Base-by-base conservation (phyloP, 2,329 filamentous ascomycete species). In the Exophiala phaeomuriformis region DNA sequence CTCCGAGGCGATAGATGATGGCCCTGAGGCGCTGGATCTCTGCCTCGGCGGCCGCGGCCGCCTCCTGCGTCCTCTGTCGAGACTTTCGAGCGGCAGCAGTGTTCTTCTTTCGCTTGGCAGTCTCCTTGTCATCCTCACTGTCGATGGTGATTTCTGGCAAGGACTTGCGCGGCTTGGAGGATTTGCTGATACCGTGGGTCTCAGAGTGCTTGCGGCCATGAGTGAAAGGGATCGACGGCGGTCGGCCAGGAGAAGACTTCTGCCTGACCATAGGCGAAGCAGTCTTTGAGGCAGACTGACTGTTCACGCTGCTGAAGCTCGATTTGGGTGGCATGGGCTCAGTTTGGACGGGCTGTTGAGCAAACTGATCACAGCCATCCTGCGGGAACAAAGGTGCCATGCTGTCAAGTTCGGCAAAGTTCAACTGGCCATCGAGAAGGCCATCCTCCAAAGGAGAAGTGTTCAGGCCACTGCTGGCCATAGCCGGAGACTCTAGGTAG, bases 21-120 rank as follows among this genome's bases (percentile, higher is more conserved):
- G 37, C 51, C 47, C 60, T 45, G 12, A 63, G 56, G 6, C 61
- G 56, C 27, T 53, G 41, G 32, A 62, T 62, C 48, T 63, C 61
- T 12, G 56, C 48, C 72, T 90, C 85, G 30, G 93, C 75, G 52
- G 84, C 81, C 56, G 88, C 83, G 54, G 90, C 75, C 64, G 83
- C 79, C 66, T 84, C 77, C 55, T 86, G 84, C 75, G 93, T 93
- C 61, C 88, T 83, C 67, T 89, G 84, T 49, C 89, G 83, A 58
- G 88, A 93, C 74, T 94, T 94, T 64, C 89, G 87, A 64, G 89
- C 89, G 27, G 89, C 89, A 68, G 91, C 79, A 37, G 88, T 93
- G 70, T 95, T 95, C 65, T 88, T 85, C 47, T 89, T 89, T 68
- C 89, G 85, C 81, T 95, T 95, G 78, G 91, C 81, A 28, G 86